Conservation (phyloP, 1,139 yeast species). For the Debaryomyces sp. region DNA sequence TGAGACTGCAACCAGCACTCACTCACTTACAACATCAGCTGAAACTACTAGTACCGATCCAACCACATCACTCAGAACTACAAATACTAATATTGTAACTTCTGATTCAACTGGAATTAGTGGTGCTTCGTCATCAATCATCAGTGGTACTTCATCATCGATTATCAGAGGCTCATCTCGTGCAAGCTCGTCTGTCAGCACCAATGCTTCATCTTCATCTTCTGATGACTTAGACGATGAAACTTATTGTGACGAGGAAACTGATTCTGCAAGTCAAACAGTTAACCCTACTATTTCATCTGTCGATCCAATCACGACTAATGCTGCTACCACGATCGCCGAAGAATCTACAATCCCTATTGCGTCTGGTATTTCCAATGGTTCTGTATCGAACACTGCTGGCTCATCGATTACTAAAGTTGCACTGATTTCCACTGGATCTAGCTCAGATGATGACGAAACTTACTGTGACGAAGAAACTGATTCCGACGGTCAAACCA, state of each 20-base stretch:
- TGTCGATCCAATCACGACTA: background rate
- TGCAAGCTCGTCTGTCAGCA: background rate
- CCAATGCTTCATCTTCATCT: conserved; percentile 5
- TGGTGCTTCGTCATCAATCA: background rate
- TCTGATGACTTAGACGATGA: conserved; percentile 5
- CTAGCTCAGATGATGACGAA: conserved; percentile 4
- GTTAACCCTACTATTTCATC: background rate
- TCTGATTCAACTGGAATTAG: background rate
- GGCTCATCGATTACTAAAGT: background rate
- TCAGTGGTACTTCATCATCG: background rate
- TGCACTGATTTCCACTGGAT: background rate
- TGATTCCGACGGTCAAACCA: background rate
- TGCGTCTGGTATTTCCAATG: background rate
- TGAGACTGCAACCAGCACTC: background rate
- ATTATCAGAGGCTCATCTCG: background rate
- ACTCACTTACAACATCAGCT: background rate
- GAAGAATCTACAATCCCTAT: background rate
- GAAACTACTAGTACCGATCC: background rate
- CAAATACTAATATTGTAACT: background rate
- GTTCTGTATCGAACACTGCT: background rate
- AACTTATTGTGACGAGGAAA: conserved; percentile 8
- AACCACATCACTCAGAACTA: background rate
- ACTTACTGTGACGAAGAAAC: conserved; percentile 9
- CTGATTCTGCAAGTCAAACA: background rate
- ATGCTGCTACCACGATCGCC: background rate